Evolutionary conservation across 2,329 filamentous ascomycete genomes (phyloP).

Genomic region (Trichophyton equinum): DNA sequence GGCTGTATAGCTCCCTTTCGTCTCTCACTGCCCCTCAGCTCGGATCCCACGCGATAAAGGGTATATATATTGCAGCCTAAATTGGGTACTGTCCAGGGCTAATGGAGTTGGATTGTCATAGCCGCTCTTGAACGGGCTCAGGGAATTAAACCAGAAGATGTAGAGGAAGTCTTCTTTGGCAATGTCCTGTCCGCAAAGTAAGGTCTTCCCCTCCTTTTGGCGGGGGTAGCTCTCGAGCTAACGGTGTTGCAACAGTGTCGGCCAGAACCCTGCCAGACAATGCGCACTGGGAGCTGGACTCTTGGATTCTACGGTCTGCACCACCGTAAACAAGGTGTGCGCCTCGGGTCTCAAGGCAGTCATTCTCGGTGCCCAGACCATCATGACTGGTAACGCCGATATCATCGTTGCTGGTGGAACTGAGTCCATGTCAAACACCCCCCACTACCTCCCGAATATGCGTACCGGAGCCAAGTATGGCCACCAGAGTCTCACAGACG

Average conservation of each 20-base stretch:
- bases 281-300: slow-evolving; percentile 84
- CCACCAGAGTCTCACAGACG: slow-evolving; percentile 77
- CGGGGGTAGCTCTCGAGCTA: not conserved
- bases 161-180: slow-evolving; percentile 95
- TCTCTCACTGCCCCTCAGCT: slow-evolving; percentile 77
- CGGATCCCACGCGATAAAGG: slow-evolving; percentile 84
- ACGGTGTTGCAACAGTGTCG: slow-evolving; percentile 49
- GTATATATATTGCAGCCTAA: slow-evolving; percentile 36
- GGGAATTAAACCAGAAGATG: slow-evolving; percentile 72
- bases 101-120: slow-evolving; percentile 17
- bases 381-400: slow-evolving; percentile 88
- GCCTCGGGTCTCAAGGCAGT: slow-evolving; percentile 90
- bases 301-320: slow-evolving; percentile 64
- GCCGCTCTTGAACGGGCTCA: slow-evolving; percentile 75
- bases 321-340: slow-evolving; percentile 98
- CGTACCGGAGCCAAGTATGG: slow-evolving; percentile 89
- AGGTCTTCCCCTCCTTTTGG: slow-evolving; percentile 4
- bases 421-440: slow-evolving; percentile 97
- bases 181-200: slow-evolving; percentile 97
- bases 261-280: slow-evolving; percentile 92
- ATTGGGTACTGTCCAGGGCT: not conserved
- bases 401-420: slow-evolving; percentile 88
- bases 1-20: slow-evolving; percentile 59
- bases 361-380: slow-evolving; percentile 88
- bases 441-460: slow-evolving; percentile 84